phyloP scores from a whole-genome alignment of 2,329 filamentous ascomycete genomes.

The Cadophora sp. region DNA sequence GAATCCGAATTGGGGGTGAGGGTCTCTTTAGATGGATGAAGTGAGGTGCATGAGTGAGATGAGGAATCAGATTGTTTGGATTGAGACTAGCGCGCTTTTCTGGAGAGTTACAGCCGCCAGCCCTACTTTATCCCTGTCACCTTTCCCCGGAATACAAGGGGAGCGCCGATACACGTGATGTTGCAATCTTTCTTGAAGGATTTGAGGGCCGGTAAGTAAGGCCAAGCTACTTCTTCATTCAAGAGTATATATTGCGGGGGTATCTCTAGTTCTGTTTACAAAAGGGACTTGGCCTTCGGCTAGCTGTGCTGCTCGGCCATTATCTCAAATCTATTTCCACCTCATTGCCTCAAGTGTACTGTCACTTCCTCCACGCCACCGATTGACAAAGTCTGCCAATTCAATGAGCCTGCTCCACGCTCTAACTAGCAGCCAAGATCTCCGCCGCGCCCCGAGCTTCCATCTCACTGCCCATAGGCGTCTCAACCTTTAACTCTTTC shows the following conservation, averaged over 20 bases:
- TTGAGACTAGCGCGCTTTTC: not conserved
- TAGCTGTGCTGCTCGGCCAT: too few species aligned
- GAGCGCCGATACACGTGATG: too few species aligned
- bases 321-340: too few species aligned
- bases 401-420: not conserved
- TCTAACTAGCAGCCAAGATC: constrained; percentile 62
- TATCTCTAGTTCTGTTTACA: constrained; percentile 1
- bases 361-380: too few species aligned
- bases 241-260: not conserved
- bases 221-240: too few species aligned
- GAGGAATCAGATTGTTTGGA: constrained; percentile 16
- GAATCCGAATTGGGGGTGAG: too few species aligned
- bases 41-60: constrained; percentile 8
- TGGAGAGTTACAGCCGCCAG: not conserved
- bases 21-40: too few species aligned
- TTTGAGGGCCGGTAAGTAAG: too few species aligned
- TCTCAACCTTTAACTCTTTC: constrained; percentile 47
- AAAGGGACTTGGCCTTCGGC: not conserved
- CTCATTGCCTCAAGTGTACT: too few species aligned
- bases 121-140: not conserved
- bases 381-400: too few species aligned
- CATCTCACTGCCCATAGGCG: constrained; percentile 43
- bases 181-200: not conserved
- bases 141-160: too few species aligned
- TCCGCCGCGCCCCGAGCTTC: constrained; percentile 60